Evolutionary conservation across 2,329 filamentous ascomycete genomes (phyloP).

Genomic region (Arthrinium puccinioides): DNA sequence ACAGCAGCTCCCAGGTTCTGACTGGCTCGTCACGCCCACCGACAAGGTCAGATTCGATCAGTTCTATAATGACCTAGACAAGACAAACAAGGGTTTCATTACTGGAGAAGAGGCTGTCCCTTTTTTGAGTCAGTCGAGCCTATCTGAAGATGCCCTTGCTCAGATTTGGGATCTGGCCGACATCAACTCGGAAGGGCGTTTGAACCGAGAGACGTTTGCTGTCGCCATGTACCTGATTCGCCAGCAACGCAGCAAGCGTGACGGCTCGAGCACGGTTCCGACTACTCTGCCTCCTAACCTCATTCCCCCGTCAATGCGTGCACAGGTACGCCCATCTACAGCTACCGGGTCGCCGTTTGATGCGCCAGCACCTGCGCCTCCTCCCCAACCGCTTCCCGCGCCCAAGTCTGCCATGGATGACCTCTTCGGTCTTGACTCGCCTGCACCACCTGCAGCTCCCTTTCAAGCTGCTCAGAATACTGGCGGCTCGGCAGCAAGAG

Average conservation of each 20-base stretch:
- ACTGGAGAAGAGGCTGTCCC: slow-evolving; percentile 90
- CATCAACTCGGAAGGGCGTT: slow-evolving; percentile 79
- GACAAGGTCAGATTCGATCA: slow-evolving; percentile 87
- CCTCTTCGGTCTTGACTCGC: slow-evolving; percentile 78
- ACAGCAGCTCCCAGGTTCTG: slow-evolving; percentile 42
- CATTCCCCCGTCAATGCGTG: slow-evolving; percentile 79
- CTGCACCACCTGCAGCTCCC: slow-evolving; percentile 46
- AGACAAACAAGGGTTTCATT: slow-evolving; percentile 71
- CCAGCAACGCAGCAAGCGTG: slow-evolving; percentile 71
- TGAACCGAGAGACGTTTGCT: slow-evolving; percentile 87
- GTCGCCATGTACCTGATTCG: slow-evolving; percentile 97
- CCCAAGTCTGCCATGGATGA: slow-evolving; percentile 86
- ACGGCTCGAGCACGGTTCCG: slow-evolving; percentile 57
- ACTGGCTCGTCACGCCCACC: slow-evolving; percentile 76
- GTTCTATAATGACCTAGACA: slow-evolving; percentile 80
- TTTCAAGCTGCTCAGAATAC: slow-evolving; percentile 60
- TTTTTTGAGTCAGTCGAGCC: slow-evolving; percentile 87
- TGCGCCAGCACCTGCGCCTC: slow-evolving; percentile 18
- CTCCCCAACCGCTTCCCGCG: slow-evolving; percentile 25
- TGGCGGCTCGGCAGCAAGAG: slow-evolving; percentile 60
- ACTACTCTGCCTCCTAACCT: slow-evolving; percentile 71
- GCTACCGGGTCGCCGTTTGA: slow-evolving; percentile 46
- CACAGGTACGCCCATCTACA: slow-evolving; percentile 43
- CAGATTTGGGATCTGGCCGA: slow-evolving; percentile 97
- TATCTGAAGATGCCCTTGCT: slow-evolving; percentile 82